phyloP scores from a whole-genome alignment of 352 stramenopile species.

The Pythium rhizo-oryzae region DNA sequence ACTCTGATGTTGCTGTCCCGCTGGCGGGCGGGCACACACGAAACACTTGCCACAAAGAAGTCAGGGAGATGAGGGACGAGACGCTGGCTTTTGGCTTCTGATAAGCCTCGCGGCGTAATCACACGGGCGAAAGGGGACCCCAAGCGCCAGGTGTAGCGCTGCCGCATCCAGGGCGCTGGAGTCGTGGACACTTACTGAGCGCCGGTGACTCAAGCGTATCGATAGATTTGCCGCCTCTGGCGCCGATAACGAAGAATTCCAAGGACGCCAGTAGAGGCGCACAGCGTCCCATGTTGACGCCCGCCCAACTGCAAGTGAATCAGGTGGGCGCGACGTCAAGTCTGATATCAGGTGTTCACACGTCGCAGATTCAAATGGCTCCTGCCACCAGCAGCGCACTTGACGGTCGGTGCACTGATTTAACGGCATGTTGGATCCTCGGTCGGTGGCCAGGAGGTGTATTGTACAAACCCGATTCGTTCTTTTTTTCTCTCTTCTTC shows the following conservation, averaged over 20 bases:
- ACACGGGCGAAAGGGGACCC: background rate
- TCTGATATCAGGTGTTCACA: background rate
- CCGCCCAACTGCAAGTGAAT: background rate
- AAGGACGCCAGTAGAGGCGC: too few relatives aligned
- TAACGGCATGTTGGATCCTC: background rate
- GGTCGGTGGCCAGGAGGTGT: background rate
- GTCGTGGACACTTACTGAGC: too few relatives aligned
- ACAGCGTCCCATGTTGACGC: too few relatives aligned
- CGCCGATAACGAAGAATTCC: too few relatives aligned
- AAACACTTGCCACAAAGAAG: background rate
- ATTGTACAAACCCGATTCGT: background rate
- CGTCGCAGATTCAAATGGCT: background rate
- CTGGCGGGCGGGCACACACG: background rate
- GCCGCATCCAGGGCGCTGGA: too few relatives aligned
- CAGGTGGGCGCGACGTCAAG: background rate
- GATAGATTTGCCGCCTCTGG: too few relatives aligned
- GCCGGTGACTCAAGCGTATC: too few relatives aligned
- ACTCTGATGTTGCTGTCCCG: background rate
- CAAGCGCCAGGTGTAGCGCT: too few relatives aligned
- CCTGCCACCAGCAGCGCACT: background rate
- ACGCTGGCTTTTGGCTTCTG: too few relatives aligned
- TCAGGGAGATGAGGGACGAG: background rate
- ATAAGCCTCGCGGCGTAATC: background rate
- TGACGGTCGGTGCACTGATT: background rate
- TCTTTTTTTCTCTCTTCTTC: slow-evolving; percentile 4